Evolutionary conservation across 1,284 basidiomycete genomes (phyloP).

Genomic region (Phellopilus nigrolimitatus): DNA sequence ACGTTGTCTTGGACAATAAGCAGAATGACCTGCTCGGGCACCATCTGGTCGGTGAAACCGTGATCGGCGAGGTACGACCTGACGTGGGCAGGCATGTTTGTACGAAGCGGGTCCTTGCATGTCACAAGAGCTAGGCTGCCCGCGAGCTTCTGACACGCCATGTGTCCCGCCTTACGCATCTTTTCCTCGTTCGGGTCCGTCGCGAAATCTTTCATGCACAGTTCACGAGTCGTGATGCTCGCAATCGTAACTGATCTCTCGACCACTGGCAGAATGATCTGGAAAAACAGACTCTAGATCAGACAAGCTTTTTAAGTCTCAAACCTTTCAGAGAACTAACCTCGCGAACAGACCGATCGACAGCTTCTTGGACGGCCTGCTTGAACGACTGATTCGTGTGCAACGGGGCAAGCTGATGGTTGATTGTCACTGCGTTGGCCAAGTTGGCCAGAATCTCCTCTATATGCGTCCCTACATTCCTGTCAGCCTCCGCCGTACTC

Average conservation of each 20-base stretch:
- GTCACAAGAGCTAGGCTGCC: slow-evolving; percentile 96
- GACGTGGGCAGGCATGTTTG: slow-evolving; percentile 88
- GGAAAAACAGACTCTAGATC: slow-evolving; percentile 5
- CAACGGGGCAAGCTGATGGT: slow-evolving; percentile 64
- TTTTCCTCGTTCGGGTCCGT: slow-evolving; percentile 91
- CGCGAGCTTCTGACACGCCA: slow-evolving; percentile 97
- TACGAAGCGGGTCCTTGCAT: slow-evolving; percentile 96
- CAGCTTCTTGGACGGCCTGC: slow-evolving; percentile 86
- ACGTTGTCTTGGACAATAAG: slow-evolving; percentile 91
- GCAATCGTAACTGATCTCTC: slow-evolving; percentile 99
- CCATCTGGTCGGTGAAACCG: slow-evolving; percentile 80
- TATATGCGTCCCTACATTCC: slow-evolving; percentile 64
- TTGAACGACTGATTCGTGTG: slow-evolving; percentile 83
- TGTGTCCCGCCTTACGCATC: slow-evolving; percentile 86
- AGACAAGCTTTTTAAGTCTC: slow-evolving; percentile 8
- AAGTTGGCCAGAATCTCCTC: slow-evolving; percentile 77
- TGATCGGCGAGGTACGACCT: slow-evolving; percentile 77
- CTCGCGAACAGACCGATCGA: slow-evolving; percentile 94
- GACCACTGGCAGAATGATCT: slow-evolving; percentile 96
- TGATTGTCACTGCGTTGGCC: slow-evolving; percentile 76
- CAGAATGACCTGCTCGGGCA: slow-evolving; percentile 67
- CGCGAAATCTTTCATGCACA: slow-evolving; percentile 96
- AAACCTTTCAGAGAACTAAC: slow-evolving; percentile 35
- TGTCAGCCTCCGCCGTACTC: slow-evolving; percentile 53
- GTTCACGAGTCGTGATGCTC: slow-evolving; percentile 93